A percentile compares a stretch with the other conserved stretches of the same genome.
These are phyloP conservation scores for Magnusiomyces fungicola DNA, from an alignment of 1,139 yeast species.

Conservation along the genomic window DNA sequence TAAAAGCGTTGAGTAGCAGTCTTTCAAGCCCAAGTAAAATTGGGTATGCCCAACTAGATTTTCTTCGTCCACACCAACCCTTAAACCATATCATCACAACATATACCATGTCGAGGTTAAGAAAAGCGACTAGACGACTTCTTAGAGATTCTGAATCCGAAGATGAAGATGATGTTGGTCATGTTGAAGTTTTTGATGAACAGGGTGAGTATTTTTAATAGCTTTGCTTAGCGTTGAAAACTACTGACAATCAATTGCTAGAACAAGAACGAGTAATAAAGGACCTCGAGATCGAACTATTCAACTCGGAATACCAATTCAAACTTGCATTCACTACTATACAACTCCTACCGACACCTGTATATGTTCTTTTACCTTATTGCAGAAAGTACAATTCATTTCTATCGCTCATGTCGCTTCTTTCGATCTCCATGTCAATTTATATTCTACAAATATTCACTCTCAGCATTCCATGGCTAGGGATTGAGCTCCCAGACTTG, in stretches of 20 bases:
- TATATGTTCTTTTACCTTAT: conserved; percentile 27
- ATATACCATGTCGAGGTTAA: conserved; percentile 22
- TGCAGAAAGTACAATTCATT: conserved; percentile 26
- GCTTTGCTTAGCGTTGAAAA: too few species aligned
- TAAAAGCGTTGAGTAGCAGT: too few species aligned
- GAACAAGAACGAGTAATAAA: conserved; percentile 29
- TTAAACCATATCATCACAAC: too few species aligned
- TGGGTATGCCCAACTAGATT: too few species aligned
- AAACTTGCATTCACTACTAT: conserved; percentile 23
- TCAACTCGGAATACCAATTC: conserved; percentile 21
- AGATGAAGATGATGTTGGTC: conserved; percentile 16
- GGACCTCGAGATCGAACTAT: conserved; percentile 24
- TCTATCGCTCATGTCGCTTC: conserved; percentile 28
- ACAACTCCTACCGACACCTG: conserved; percentile 31
- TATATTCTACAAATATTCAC: conserved; percentile 20
- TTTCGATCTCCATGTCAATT: conserved; percentile 24
- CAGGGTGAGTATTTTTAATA: conserved; percentile 18
- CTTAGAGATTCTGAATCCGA: conserved; percentile 16
- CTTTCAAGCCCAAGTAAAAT: too few species aligned
- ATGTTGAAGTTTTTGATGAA: conserved; percentile 19
- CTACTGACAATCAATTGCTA: background rate
- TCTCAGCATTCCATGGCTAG: conserved; percentile 5
- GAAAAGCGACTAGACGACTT: conserved; percentile 23
- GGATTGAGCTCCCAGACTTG: conserved; percentile 6
- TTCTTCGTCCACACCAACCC: too few species aligned